Evolutionary conservation across 805 yeast species (phyloP).

Genomic region (Suhomyces tanzawaensis): DNA sequence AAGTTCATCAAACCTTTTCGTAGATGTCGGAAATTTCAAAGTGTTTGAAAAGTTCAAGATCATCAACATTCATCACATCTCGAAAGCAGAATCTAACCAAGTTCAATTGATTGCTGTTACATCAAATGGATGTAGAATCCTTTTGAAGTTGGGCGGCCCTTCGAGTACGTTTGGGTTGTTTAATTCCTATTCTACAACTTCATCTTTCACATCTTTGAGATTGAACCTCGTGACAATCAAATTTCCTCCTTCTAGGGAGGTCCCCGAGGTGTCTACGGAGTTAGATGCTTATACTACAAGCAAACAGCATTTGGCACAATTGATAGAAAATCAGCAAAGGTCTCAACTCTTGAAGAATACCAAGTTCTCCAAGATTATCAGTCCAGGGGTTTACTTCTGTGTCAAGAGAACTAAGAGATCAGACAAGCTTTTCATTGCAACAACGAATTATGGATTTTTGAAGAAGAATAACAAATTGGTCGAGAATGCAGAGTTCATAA

Average conservation of each 20-base stretch:
- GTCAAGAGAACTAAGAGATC: conserved; percentile 48
- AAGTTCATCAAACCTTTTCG: conserved; percentile 49
- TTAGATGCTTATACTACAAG: conserved; percentile 41
- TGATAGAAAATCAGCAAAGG: conserved; percentile 40
- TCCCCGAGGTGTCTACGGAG: conserved; percentile 39
- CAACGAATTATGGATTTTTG: conserved; percentile 81
- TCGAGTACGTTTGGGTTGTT: conserved; percentile 12
- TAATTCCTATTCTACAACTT: conserved; percentile 19
- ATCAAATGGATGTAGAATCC: conserved; percentile 77
- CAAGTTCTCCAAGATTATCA: conserved; percentile 56
- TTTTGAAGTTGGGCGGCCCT: conserved; percentile 47
- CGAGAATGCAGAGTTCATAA: conserved; percentile 77
- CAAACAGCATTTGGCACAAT: conserved; percentile 39
- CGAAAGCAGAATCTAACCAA: conserved; percentile 62
- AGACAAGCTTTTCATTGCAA: conserved; percentile 63
- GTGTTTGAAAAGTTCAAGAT: conserved; percentile 50
- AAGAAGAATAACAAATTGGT: conserved; percentile 68
- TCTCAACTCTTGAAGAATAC: conserved; percentile 62
- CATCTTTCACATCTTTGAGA: conserved; percentile 26
- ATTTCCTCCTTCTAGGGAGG: conserved; percentile 61
- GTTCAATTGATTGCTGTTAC: conserved; percentile 78
- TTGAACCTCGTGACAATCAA: conserved; percentile 47
- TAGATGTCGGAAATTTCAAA: conserved; percentile 56
- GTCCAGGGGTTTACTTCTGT: conserved; percentile 86
- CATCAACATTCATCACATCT: conserved; percentile 59